Conservation (phyloP, 1,284 basidiomycete genomes). For the Farysia itapuensis region DNA sequence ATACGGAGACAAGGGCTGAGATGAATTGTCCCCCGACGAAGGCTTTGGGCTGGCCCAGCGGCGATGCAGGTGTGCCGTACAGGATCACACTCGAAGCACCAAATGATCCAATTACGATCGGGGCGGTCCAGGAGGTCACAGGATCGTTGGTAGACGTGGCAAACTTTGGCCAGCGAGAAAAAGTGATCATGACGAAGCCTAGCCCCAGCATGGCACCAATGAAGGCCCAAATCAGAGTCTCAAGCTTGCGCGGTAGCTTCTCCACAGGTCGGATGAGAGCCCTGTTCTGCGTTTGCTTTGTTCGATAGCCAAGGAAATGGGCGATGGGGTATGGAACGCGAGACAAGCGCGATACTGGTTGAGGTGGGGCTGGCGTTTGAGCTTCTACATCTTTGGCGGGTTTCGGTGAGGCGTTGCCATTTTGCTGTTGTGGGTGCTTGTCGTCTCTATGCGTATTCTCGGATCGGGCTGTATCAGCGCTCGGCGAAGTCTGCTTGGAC, state of each 20-base stretch:
- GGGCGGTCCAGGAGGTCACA: constrained; percentile 26
- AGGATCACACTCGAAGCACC: constrained; percentile 43
- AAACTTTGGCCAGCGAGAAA: constrained; percentile 32
- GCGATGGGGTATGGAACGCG: constrained; percentile 33
- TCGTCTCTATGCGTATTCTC: not conserved
- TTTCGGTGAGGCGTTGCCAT: not conserved
- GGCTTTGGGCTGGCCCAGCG: constrained; percentile 32
- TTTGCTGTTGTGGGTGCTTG: not conserved
- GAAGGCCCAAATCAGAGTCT: constrained; percentile 40
- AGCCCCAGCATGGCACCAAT: constrained; percentile 37
- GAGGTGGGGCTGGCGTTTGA: constrained; percentile 5
- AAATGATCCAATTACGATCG: constrained; percentile 43
- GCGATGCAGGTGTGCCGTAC: constrained; percentile 38
- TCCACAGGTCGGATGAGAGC: constrained; percentile 25
- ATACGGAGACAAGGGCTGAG: constrained; percentile 25
- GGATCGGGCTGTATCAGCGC: not conserved
- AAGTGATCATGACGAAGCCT: constrained; percentile 36
- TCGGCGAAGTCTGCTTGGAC: not conserved
- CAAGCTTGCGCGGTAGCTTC: constrained; percentile 29
- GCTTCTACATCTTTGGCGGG: constrained; percentile 18
- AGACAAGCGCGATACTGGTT: constrained; percentile 22
- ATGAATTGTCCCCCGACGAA: constrained; percentile 40
- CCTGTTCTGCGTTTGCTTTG: constrained; percentile 7
- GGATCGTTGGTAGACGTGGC: constrained; percentile 30
- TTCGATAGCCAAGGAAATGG: constrained; percentile 34